These are phyloP conservation scores for Xylaria sp. DNA, from an alignment of 2,329 filamentous ascomycete species.

Conservation along the genomic window DNA sequence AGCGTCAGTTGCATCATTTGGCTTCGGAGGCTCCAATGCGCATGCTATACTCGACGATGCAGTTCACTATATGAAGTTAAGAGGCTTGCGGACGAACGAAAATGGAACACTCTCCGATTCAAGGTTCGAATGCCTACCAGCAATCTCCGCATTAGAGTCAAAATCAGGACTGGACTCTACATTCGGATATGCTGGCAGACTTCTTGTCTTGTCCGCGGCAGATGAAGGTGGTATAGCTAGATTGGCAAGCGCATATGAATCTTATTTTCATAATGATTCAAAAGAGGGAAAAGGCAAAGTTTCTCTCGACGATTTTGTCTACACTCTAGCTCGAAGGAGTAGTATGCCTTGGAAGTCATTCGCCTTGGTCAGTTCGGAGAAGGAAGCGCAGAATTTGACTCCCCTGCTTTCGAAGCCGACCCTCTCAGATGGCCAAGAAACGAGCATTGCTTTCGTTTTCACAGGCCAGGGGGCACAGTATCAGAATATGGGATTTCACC, in stretches of 20 bases:
- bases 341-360: neutral
- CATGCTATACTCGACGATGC: slow-evolving; percentile 4
- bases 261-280: neutral
- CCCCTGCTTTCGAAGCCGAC: too few relatives aligned
- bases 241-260: neutral
- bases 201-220: neutral
- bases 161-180: too few relatives aligned
- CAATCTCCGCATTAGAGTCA: too few relatives aligned
- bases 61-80: neutral
- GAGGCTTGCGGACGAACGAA: neutral
- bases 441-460: neutral
- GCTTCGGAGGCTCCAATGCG: neutral
- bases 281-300: too few relatives aligned
- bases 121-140: too few relatives aligned
- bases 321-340: neutral
- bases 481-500: neutral
- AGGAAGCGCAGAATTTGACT: neutral
- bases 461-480: neutral
- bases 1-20: neutral
- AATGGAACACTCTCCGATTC: too few relatives aligned
- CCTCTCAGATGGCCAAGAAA: too few relatives aligned
- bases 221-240: neutral
- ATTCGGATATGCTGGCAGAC: neutral
- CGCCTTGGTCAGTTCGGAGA: neutral
- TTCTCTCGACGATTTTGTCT: neutral